A percentile compares a stretch with the other conserved stretches of the same genome.
Conservation (phyloP, 805 yeast genomes). For the Blastobotrys attinorum region DNA sequence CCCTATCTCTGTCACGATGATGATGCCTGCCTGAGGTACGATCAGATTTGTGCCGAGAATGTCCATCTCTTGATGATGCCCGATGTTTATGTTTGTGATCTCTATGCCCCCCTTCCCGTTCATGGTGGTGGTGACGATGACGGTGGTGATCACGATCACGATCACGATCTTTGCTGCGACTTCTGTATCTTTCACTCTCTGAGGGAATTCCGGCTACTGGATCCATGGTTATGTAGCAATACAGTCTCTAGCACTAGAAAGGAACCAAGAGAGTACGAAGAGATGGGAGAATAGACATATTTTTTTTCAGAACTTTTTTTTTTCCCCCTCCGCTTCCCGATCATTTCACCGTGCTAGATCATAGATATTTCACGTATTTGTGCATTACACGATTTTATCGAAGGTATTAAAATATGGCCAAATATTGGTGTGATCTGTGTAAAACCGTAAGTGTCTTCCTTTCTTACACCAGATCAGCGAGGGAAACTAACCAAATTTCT, state of each 20-base stretch:
- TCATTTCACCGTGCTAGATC: background rate
- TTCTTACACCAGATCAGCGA: background rate
- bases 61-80: no score
- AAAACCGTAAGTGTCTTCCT: constrained; percentile 22
- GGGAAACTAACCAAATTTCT: background rate
- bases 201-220: background rate
- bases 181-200: background rate
- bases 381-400: background rate
- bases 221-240: no score
- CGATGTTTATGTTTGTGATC: no score
- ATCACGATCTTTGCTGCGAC: background rate
- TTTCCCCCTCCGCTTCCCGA: no score
- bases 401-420: constrained; percentile 15
- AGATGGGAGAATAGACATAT: background rate
- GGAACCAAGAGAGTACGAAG: no score
- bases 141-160: background rate
- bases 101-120: background rate
- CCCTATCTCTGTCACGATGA: no score
- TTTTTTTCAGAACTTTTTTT: background rate
- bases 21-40: no score
- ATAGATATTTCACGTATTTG: background rate
- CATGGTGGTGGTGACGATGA: background rate
- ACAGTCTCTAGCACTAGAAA: no score
- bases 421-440: constrained; percentile 34
- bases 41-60: no score